These are phyloP conservation scores for Penicillium digitatum DNA, from an alignment of 2,329 filamentous ascomycete genomes.

Conservation along the genomic window DNA sequence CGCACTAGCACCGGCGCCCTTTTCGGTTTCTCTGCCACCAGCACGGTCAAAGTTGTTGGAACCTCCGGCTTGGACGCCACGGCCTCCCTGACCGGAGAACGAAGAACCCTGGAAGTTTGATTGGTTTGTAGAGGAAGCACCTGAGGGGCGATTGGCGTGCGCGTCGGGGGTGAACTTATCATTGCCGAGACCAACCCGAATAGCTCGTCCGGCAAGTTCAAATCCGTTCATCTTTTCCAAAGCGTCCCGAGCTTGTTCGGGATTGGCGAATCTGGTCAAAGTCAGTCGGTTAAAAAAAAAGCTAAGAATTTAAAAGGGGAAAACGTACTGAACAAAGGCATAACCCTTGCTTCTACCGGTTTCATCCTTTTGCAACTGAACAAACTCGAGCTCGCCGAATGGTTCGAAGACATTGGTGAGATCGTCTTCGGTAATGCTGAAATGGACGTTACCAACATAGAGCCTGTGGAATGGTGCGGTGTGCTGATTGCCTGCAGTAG, in stretches of 20 bases:
- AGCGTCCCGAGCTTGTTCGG: constrained; percentile 85
- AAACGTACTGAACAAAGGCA: constrained; percentile 92
- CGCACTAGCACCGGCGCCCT: constrained; percentile 83
- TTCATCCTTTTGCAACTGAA: constrained; percentile 96
- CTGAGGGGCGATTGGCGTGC: constrained; percentile 88
- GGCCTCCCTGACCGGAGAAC: constrained; percentile 85
- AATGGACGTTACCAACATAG: constrained; percentile 99
- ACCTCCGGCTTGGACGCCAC: constrained; percentile 75
- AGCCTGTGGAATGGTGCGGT: constrained; percentile 94
- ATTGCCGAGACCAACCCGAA: constrained; percentile 97
- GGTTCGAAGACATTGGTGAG: constrained; percentile 95
- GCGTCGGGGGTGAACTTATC: constrained; percentile 99
- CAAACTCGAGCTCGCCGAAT: constrained; percentile 95
- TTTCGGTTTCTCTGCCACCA: constrained; percentile 82
- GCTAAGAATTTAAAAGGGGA: background rate
- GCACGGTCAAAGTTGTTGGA: constrained; percentile 80
- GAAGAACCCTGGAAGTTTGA: constrained; percentile 79
- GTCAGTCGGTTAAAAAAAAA: constrained; percentile 34
- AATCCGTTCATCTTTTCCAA: constrained; percentile 99
- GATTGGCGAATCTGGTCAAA: constrained; percentile 71
- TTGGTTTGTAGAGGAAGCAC: constrained; percentile 59
- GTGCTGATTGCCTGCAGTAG: constrained; percentile 65
- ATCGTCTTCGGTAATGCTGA: constrained; percentile 96
- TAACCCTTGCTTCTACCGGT: constrained; percentile 86
- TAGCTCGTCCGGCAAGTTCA: constrained; percentile 92